These are phyloP conservation scores for Garcia nutans DNA, from an alignment of 345 rosid species.

Conservation along the genomic window DNA sequence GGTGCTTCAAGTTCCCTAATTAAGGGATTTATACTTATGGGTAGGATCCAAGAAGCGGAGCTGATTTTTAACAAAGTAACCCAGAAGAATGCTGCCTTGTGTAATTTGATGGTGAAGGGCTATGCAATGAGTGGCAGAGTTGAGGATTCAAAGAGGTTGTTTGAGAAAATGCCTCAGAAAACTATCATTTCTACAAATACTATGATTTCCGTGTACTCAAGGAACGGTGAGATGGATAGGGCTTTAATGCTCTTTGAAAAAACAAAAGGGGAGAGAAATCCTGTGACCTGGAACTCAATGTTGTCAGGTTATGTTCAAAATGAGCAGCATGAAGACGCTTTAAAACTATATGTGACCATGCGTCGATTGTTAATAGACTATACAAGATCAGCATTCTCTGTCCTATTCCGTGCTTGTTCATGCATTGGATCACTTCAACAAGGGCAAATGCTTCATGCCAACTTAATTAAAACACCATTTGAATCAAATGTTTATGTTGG, in stretches of 20 bases:
- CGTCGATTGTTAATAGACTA: constrained; percentile 24
- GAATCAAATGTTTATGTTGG: constrained; percentile 50
- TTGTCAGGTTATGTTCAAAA: constrained; percentile 50
- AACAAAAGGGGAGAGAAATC: constrained; percentile 41
- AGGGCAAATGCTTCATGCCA: constrained; percentile 51
- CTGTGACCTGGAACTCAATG: constrained; percentile 65
- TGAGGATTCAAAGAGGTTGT: constrained; percentile 45
- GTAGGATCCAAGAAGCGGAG: constrained; percentile 48
- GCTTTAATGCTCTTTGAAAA: constrained; percentile 54
- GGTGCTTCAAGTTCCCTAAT: constrained; percentile 45
- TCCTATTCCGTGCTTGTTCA: constrained; percentile 52
- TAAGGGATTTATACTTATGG: constrained; percentile 32
- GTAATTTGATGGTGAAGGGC: constrained; percentile 57
- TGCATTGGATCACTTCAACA: constrained; percentile 55
- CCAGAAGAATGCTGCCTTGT: constrained; percentile 33
- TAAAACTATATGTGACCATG: constrained; percentile 41
- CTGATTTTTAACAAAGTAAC: constrained; percentile 34
- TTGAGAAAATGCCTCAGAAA: constrained; percentile 45
- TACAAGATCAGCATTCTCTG: constrained; percentile 57
- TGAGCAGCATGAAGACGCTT: constrained; percentile 41
- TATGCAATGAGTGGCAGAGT: constrained; percentile 41
- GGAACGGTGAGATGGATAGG: constrained; percentile 46
- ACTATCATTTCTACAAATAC: constrained; percentile 44
- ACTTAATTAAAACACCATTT: constrained; percentile 46
- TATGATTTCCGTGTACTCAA: constrained; percentile 52